Evolutionary conservation across 2,329 filamentous ascomycete genomes (phyloP).

Genomic region (Fusarium subtropicale): DNA sequence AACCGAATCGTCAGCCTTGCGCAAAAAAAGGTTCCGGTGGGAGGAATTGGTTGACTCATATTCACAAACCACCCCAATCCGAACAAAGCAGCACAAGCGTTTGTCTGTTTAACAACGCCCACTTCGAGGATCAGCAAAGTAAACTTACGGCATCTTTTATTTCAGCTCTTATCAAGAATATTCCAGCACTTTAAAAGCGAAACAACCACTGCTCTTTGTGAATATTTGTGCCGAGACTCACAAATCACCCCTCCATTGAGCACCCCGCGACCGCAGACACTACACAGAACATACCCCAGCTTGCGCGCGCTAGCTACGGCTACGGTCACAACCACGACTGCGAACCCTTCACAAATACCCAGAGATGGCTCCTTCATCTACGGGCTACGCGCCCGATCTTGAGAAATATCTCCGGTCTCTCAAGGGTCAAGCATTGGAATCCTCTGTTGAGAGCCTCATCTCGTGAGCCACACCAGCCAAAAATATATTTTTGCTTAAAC

Average conservation of each 20-base stretch:
- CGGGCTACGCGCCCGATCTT: slow-evolving; percentile 73
- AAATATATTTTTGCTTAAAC: not conserved
- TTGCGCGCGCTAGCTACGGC: slow-evolving; percentile 33
- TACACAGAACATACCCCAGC: slow-evolving; percentile 34
- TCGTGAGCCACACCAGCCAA: slow-evolving; percentile 66
- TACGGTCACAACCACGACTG: slow-evolving; percentile 9
- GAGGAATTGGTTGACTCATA: slow-evolving; percentile 44
- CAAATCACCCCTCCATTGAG: slow-evolving; percentile 36
- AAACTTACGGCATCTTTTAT: not conserved
- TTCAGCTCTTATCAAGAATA: not conserved
- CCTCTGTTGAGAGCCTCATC: slow-evolving; percentile 84
- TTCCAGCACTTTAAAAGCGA: not conserved
- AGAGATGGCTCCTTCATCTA: slow-evolving; percentile 52
- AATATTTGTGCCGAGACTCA: slow-evolving; percentile 19
- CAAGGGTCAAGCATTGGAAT: slow-evolving; percentile 79
- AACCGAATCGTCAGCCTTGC: slow-evolving; percentile 42
- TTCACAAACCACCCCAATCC: slow-evolving; percentile 27
- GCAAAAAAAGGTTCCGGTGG: slow-evolving; percentile 44
- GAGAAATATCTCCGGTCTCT: slow-evolving; percentile 83
- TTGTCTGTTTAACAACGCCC: slow-evolving; percentile 25
- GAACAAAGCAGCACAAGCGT: slow-evolving; percentile 19
- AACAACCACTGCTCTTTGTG: not conserved
- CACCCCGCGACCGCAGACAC: slow-evolving; percentile 35
- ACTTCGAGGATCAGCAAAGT: slow-evolving; percentile 4
- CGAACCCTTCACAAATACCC: slow-evolving; percentile 18